A percentile compares a stretch with the other conserved stretches of the same genome.
Conservation (phyloP, 2,329 filamentous ascomycete species). For the Fusarium incarnatum region DNA sequence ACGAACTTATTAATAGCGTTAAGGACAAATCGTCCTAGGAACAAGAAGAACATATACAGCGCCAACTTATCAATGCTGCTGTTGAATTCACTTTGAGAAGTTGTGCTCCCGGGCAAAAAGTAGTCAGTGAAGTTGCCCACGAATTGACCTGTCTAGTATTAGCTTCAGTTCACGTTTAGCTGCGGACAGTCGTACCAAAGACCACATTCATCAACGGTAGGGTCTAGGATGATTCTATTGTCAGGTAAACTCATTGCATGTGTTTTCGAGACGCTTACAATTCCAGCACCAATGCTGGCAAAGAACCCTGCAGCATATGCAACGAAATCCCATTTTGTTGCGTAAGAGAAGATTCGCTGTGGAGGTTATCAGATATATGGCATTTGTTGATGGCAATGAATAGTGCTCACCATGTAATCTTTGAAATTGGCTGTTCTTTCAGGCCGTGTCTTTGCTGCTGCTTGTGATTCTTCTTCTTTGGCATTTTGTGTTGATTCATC, state of each 20-base stretch:
- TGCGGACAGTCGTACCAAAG: constrained; percentile 58
- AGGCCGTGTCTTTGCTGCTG: constrained; percentile 53
- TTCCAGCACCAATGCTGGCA: constrained; percentile 64
- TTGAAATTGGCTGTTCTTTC: constrained; percentile 59
- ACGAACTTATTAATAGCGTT: constrained; percentile 72
- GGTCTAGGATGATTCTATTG: constrained; percentile 48
- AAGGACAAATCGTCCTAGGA: constrained; percentile 72
- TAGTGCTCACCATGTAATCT: constrained; percentile 56
- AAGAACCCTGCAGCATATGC: constrained; percentile 60
- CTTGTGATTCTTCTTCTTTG: constrained; percentile 46
- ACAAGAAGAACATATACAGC: constrained; percentile 77
- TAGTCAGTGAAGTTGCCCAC: constrained; percentile 62
- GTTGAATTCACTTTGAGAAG: constrained; percentile 55
- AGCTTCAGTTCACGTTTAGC: not conserved
- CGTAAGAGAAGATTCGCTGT: constrained; percentile 66
- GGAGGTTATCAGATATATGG: not conserved
- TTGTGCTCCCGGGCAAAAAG: constrained; percentile 49
- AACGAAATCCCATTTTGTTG: constrained; percentile 63
- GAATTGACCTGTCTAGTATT: constrained; percentile 52
- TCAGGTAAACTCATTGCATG: not conserved
- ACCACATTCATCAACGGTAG: constrained; percentile 70
- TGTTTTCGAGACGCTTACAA: constrained; percentile 31
- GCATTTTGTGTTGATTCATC: constrained; percentile 1
- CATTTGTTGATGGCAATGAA: not conserved
- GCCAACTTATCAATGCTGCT: constrained; percentile 58